Percentiles rank a stretch among this genome's conserved stretches.
Evolutionary conservation across 352 stramenopile species (phyloP).

Genomic region (Phytopythium sindhum): DNA sequence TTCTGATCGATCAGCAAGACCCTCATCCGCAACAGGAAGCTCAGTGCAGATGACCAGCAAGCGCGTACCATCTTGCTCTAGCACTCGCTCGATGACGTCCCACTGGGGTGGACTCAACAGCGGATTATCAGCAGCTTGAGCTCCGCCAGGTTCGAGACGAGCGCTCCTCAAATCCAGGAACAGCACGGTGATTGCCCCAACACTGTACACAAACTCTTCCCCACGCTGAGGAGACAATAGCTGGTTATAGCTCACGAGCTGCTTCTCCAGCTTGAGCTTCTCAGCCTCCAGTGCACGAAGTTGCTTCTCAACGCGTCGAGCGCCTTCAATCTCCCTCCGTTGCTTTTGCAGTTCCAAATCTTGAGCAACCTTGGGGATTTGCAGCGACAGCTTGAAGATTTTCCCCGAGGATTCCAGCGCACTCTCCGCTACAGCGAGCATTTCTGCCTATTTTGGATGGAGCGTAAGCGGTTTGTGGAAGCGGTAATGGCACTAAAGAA

Average conservation of each 20-base stretch:
- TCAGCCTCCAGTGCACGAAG: slow-evolving; percentile 46
- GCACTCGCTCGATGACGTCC: slow-evolving; percentile 46
- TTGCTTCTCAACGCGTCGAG: slow-evolving; percentile 56
- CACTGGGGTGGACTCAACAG: slow-evolving; percentile 58
- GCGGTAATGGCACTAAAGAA: too few relatives aligned
- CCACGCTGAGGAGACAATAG: slow-evolving; percentile 50
- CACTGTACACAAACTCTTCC: slow-evolving; percentile 49
- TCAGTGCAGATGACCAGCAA: slow-evolving; percentile 53
- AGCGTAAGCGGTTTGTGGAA: not conserved
- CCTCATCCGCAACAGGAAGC: slow-evolving; percentile 41
- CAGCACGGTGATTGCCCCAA: slow-evolving; percentile 47
- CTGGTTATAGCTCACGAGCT: slow-evolving; percentile 61
- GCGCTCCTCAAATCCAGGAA: slow-evolving; percentile 63
- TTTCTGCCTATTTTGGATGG: slow-evolving; percentile 13
- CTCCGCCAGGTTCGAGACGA: slow-evolving; percentile 51
- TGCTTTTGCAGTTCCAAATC: slow-evolving; percentile 64
- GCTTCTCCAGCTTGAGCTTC: slow-evolving; percentile 43
- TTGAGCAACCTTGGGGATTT: slow-evolving; percentile 34
- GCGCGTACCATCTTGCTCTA: slow-evolving; percentile 28
- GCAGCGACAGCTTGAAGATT: slow-evolving; percentile 33
- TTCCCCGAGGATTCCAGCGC: slow-evolving; percentile 44
- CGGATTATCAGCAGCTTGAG: slow-evolving; percentile 50
- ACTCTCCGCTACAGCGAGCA: slow-evolving; percentile 37
- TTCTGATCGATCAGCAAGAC: not conserved
- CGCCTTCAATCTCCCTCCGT: slow-evolving; percentile 56